Evolutionary conservation across 768 basidiomycete species (phyloP).

Genomic region (Daedalea quercina): DNA sequence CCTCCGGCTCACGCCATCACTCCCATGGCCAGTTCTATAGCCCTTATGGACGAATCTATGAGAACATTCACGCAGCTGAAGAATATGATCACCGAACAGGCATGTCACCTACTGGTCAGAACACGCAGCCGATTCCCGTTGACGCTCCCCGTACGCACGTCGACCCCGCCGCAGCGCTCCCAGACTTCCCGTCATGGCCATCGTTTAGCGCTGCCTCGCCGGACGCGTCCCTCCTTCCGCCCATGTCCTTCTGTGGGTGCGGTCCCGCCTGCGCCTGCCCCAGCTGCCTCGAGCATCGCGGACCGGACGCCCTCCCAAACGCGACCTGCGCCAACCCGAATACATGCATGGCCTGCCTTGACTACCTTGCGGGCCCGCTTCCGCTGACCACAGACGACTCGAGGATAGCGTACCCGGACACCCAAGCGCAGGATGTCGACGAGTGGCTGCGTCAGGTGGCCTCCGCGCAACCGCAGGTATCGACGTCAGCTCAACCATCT

Average conservation of each 20-base stretch:
- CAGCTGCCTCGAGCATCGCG: too few relatives aligned
- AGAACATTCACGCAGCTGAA: constrained; percentile 34
- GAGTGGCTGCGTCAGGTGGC: constrained; percentile 56
- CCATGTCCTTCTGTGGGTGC: constrained; percentile 51
- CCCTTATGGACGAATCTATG: constrained; percentile 67
- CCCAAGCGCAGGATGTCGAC: constrained; percentile 37
- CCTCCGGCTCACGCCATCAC: constrained; percentile 37
- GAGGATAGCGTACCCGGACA: constrained; percentile 32
- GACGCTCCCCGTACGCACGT: background rate
- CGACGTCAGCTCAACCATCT: too few relatives aligned
- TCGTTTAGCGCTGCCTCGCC: background rate
- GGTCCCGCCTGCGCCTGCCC: constrained; percentile 32
- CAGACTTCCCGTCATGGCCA: background rate
- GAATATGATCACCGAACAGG: background rate
- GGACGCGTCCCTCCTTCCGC: constrained; percentile 11
- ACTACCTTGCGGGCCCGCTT: constrained; percentile 47
- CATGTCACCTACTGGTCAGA: too few relatives aligned
- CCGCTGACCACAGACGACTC: constrained; percentile 34
- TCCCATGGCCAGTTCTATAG: constrained; percentile 48
- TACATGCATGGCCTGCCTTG: constrained; percentile 45
- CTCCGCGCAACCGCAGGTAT: constrained; percentile 18
- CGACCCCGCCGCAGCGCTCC: background rate
- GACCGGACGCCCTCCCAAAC: background rate
- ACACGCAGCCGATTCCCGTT: background rate
- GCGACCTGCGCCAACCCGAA: constrained; percentile 29